Evolutionary conservation across 176 grass and related monocot species (phyloP).

Genomic region (Cymbopogon citratus): DNA sequence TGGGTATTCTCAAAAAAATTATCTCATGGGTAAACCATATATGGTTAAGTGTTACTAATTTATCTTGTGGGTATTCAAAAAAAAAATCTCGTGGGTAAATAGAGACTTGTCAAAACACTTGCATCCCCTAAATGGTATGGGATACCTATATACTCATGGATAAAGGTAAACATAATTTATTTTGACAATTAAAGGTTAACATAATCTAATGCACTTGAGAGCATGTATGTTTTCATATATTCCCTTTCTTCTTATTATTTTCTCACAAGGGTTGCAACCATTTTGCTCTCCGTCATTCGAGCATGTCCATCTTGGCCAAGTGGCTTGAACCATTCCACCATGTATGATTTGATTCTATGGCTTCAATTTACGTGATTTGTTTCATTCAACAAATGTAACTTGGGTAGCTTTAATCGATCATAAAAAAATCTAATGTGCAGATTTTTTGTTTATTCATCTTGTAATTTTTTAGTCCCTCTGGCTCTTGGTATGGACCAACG

Average conservation of each 20-base stretch:
- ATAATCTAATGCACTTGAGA: background rate
- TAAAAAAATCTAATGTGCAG: too few species aligned
- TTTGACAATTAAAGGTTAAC: too few species aligned
- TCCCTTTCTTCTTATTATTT: background rate
- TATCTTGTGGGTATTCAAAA: background rate
- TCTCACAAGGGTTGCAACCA: background rate
- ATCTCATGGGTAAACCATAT: too few species aligned
- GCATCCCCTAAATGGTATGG: background rate
- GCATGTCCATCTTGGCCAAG: background rate
- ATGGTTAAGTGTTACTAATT: background rate
- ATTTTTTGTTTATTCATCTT: too few species aligned
- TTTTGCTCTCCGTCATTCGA: background rate
- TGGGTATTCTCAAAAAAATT: too few species aligned
- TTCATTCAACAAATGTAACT: background rate
- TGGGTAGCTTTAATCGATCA: too few species aligned
- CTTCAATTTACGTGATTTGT: background rate
- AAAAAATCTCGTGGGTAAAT: too few species aligned
- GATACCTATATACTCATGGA: background rate
- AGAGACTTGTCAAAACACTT: background rate
- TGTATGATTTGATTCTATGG: background rate
- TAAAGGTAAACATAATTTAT: background rate
- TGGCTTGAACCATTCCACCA: background rate
- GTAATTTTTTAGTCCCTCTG: too few species aligned
- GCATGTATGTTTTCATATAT: background rate
- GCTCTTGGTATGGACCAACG: too few species aligned